Percentiles rank a stretch among this genome's conserved stretches.
Conservation (phyloP, 164 flowering plant species). For the Piper longum region DNA sequence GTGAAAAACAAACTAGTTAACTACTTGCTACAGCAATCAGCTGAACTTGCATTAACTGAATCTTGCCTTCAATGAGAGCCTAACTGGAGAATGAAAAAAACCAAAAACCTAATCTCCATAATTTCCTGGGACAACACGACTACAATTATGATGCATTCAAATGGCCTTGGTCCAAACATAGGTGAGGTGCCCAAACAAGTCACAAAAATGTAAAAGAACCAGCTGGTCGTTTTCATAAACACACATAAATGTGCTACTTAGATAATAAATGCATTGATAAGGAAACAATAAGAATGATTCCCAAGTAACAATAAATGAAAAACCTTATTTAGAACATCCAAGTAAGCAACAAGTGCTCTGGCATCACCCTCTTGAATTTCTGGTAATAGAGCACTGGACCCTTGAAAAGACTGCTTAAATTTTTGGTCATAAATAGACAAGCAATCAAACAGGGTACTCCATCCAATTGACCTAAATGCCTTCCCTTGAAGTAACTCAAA, state of each 20-base stretch:
- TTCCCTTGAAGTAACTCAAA: slow-evolving; percentile 86
- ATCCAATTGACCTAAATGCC: slow-evolving; percentile 77
- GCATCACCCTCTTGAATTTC: slow-evolving; percentile 99
- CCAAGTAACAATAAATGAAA: background rate
- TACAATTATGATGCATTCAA: background rate
- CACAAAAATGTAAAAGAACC: background rate
- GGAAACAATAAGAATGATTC: background rate
- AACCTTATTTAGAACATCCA: slow-evolving; percentile 88
- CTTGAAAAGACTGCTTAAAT: slow-evolving; percentile 73
- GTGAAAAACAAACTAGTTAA: background rate
- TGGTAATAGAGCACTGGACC: slow-evolving; percentile 60
- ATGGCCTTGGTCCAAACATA: background rate
- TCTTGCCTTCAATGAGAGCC: background rate
- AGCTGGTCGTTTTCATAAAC: background rate
- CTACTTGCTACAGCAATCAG: background rate
- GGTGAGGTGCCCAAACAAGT: background rate
- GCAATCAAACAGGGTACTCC: slow-evolving; percentile 90
- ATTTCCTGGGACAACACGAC: background rate
- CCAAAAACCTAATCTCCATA: background rate
- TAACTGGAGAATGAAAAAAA: background rate
- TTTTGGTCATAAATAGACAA: slow-evolving; percentile 79
- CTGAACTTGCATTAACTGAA: background rate
- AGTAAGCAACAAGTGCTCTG: slow-evolving; percentile 90
- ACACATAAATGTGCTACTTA: background rate
- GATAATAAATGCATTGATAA: background rate